Conservation (phyloP, 2,329 filamentous ascomycete genomes). For the Rhynchosporium secalis region DNA sequence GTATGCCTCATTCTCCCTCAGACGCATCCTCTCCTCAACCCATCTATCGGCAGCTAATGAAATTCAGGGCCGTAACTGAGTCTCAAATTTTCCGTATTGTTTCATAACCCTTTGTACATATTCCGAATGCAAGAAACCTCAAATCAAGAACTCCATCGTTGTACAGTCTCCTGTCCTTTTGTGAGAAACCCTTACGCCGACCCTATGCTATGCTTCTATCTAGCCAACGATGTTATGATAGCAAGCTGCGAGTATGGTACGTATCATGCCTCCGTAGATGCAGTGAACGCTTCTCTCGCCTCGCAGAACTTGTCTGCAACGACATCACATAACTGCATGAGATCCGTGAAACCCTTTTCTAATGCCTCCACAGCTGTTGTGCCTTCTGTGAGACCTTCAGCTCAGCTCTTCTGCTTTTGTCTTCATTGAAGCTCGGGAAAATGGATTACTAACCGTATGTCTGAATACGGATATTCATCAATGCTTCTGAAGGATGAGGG, state of each 20-base stretch:
- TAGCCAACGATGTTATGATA: constrained; percentile 3
- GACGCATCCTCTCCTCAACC: background rate
- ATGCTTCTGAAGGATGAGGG: constrained; percentile 90
- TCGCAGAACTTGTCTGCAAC: constrained; percentile 85
- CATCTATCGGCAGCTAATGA: constrained; percentile 25
- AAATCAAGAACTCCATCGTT: background rate
- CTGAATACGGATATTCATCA: constrained; percentile 97
- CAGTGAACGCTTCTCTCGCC: constrained; percentile 59
- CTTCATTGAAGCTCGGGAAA: no score
- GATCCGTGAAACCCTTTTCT: constrained; percentile 83
- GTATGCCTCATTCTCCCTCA: constrained; percentile 42
- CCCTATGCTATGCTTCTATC: constrained; percentile 30
- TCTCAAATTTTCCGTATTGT: constrained; percentile 21
- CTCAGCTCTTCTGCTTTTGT: background rate
- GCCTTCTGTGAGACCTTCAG: constrained; percentile 56
- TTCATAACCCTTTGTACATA: constrained; percentile 39
- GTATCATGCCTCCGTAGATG: constrained; percentile 21
- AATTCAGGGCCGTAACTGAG: constrained; percentile 39
- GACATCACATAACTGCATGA: constrained; percentile 90
- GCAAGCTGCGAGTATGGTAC: constrained; percentile 7
- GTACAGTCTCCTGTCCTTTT: constrained; percentile 13
- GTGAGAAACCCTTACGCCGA: constrained; percentile 33
- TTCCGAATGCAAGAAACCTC: constrained; percentile 33
- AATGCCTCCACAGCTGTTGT: constrained; percentile 81
- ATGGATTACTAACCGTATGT: constrained; percentile 73